Evolutionary conservation across 2,329 filamentous ascomycete genomes (phyloP).

Genomic region (Coniochaeta sp.): DNA sequence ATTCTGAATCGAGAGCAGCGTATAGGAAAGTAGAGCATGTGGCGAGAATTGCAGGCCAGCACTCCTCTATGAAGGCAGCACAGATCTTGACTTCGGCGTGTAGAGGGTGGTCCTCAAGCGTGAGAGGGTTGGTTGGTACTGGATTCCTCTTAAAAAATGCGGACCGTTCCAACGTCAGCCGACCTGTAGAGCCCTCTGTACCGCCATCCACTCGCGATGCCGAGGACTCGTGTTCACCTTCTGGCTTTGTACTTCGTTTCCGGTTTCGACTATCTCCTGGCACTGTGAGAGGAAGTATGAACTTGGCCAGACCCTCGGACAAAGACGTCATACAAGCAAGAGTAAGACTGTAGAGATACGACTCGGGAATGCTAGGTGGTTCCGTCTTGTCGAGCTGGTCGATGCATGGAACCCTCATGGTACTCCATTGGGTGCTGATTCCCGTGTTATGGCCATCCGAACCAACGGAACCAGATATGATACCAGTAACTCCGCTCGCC

Average conservation of each 20-base stretch:
- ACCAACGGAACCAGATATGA: slow-evolving; percentile 67
- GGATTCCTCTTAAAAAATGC: slow-evolving; percentile 67
- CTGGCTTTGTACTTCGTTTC: slow-evolving; percentile 36
- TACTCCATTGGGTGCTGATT: slow-evolving; percentile 88
- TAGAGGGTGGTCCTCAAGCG: slow-evolving; percentile 64
- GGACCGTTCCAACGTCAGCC: slow-evolving; percentile 45
- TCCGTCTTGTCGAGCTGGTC: slow-evolving; percentile 93
- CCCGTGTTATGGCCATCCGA: slow-evolving; percentile 62
- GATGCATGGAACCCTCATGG: slow-evolving; percentile 77
- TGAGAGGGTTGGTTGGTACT: slow-evolving; percentile 76
- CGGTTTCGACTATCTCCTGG: slow-evolving; percentile 57
- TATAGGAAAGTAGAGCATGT: slow-evolving; percentile 95
- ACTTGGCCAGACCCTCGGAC: slow-evolving; percentile 88
- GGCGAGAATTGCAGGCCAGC: slow-evolving; percentile 92
- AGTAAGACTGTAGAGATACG: slow-evolving; percentile 86
- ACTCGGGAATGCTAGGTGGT: slow-evolving; percentile 75
- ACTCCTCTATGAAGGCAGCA: slow-evolving; percentile 77
- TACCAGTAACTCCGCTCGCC: slow-evolving; percentile 77
- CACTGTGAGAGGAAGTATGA: slow-evolving; percentile 84
- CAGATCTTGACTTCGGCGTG: slow-evolving; percentile 66
- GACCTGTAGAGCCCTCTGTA: slow-evolving; percentile 17
- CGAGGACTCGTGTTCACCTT: slow-evolving; percentile 27
- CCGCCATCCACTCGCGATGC: slow-evolving; percentile 26
- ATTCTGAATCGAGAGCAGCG: slow-evolving; percentile 83
- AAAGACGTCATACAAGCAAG: slow-evolving; percentile 83